Evolutionary conservation across 73 alveolate genomes (phyloP).

Genomic region (Paramecium pentaurelia): DNA sequence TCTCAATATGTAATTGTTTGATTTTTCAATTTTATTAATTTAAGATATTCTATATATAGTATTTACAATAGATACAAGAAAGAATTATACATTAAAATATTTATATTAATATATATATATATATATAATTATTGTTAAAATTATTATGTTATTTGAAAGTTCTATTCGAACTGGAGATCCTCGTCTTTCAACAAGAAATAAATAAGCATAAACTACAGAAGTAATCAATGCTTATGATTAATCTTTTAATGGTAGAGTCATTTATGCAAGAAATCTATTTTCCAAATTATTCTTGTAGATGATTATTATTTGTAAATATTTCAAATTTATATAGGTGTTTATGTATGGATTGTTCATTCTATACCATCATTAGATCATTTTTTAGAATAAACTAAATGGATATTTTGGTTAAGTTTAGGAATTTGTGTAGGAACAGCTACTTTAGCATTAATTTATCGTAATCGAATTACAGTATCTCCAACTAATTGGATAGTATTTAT

Average conservation of each 20-base stretch:
- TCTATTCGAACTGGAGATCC: neutral
- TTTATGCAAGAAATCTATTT: constrained; percentile 5
- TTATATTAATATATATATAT: no score
- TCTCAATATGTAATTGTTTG: neutral
- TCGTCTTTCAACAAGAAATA: neutral
- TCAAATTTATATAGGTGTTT: neutral
- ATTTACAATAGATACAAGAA: neutral
- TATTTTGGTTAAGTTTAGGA: constrained; percentile 20
- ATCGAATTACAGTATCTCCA: neutral
- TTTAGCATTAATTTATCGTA: neutral
- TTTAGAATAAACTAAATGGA: neutral
- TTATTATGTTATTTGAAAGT: constrained; percentile 1
- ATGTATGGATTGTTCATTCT: neutral
- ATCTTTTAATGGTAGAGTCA: constrained; percentile 7
- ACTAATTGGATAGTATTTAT: neutral
- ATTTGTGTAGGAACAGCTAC: neutral
- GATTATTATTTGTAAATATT: neutral
- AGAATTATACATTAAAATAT: neutral
- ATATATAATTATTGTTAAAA: neutral
- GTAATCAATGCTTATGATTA: neutral
- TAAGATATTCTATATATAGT: no score
- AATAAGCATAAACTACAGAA: neutral
- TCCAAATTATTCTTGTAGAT: neutral
- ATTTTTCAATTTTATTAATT: neutral
- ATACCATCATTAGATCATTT: neutral